Percentiles rank a stretch among this genome's conserved stretches.
Evolutionary conservation across 1,139 yeast genomes (phyloP).

Genomic region (Nadsonia commutata): DNA sequence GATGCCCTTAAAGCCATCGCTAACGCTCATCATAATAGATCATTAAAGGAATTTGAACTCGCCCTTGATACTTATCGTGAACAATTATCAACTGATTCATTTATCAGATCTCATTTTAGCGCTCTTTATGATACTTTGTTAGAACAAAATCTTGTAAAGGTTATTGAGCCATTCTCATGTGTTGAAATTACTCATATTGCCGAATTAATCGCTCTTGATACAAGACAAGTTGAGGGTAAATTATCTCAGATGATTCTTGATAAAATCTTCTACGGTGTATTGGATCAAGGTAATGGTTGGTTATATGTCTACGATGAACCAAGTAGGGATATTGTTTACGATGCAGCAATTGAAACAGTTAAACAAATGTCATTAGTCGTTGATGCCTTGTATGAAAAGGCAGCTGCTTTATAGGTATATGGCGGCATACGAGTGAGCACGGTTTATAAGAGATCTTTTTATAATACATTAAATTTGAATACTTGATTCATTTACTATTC

Average conservation of each 20-base stretch:
- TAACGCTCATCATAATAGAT: constrained; percentile 75
- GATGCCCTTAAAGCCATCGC: constrained; percentile 96
- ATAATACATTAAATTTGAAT: too few species aligned
- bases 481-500: too few species aligned
- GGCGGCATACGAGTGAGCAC: constrained; percentile 15
- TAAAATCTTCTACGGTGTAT: constrained; percentile 83
- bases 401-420: constrained; percentile 54
- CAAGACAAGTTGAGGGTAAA: constrained; percentile 85
- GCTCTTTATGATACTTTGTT: constrained; percentile 85
- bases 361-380: constrained; percentile 81
- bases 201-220: constrained; percentile 72
- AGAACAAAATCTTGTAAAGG: constrained; percentile 85
- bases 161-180: constrained; percentile 89
- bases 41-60: constrained; percentile 77
- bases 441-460: background rate
- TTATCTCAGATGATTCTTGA: constrained; percentile 93
- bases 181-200: constrained; percentile 88
- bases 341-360: constrained; percentile 72
- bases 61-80: constrained; percentile 55
- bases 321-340: constrained; percentile 76
- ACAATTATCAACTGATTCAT: constrained; percentile 75
- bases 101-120: constrained; percentile 83
- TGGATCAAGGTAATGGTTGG: constrained; percentile 99
- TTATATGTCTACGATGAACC: constrained; percentile 84
- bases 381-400: constrained; percentile 86